phyloP scores from a whole-genome alignment of 1,284 basidiomycete genomes.

The Pascua sp. region DNA sequence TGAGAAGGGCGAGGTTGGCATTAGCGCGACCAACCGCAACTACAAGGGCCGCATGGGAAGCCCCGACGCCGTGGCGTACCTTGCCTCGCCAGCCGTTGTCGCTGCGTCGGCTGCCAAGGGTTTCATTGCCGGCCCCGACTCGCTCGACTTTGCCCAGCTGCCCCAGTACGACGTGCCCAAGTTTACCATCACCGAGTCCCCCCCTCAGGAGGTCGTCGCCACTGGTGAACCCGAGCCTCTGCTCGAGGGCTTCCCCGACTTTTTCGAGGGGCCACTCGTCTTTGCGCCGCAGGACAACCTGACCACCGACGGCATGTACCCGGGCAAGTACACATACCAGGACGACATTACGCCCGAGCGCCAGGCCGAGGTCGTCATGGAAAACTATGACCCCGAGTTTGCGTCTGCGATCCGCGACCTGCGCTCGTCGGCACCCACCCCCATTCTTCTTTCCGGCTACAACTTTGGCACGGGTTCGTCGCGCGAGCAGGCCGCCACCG shows the following conservation, averaged over 20 bases:
- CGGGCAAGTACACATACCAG: slow-evolving; percentile 99
- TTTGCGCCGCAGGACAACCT: slow-evolving; percentile 97
- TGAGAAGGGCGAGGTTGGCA: slow-evolving; percentile 91
- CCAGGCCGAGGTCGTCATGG: slow-evolving; percentile 92
- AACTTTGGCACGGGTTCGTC: slow-evolving; percentile 99
- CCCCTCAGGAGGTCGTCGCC: slow-evolving; percentile 22
- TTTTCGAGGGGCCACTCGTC: slow-evolving; percentile 77
- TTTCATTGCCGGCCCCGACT: slow-evolving; percentile 80
- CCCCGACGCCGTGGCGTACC: slow-evolving; percentile 90
- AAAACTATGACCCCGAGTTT: slow-evolving; percentile 94
- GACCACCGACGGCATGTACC: slow-evolving; percentile 98
- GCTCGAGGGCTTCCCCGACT: slow-evolving; percentile 73
- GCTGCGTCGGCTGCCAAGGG: slow-evolving; percentile 92
- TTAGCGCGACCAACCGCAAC: slow-evolving; percentile 97
- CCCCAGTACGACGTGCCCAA: slow-evolving; percentile 54
- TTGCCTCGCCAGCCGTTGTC: slow-evolving; percentile 93
- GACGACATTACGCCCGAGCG: slow-evolving; percentile 95
- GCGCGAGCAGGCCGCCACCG: slow-evolving; percentile 97
- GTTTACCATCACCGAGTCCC: slow-evolving; percentile 47
- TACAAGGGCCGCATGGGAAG: slow-evolving; percentile 99
- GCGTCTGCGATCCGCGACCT: slow-evolving; percentile 69
- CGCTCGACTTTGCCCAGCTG: slow-evolving; percentile 58
- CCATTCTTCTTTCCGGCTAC: slow-evolving; percentile 86
- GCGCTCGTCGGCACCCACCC: slow-evolving; percentile 46
- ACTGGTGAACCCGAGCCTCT: slow-evolving; percentile 63